These are phyloP conservation scores for Penicillium bovifimosum DNA, from an alignment of 495 filamentous ascomycete species.

Conservation along the genomic window DNA sequence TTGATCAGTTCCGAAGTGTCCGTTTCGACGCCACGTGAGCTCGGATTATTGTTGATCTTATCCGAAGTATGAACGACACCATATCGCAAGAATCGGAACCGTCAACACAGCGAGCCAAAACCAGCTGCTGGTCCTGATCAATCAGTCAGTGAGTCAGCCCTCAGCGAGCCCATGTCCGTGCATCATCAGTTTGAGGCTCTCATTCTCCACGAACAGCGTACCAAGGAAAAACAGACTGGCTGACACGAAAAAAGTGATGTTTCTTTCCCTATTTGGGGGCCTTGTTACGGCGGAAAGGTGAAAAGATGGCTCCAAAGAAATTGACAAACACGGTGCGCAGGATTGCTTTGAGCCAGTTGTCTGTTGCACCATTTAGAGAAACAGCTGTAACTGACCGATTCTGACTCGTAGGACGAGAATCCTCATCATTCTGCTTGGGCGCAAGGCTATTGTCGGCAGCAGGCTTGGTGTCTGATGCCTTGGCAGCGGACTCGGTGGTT, in stretches of 20 bases:
- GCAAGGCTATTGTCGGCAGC: constrained; percentile 14
- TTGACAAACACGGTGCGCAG: constrained; percentile 39
- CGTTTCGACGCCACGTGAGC: constrained; percentile 1
- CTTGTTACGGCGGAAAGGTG: constrained; percentile 36
- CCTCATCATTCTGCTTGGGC: constrained; percentile 29
- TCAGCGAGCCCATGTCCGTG: background rate
- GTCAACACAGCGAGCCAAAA: constrained; percentile 31
- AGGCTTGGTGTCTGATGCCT: constrained; percentile 1
- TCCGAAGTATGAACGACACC: constrained; percentile 27
- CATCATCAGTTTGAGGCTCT: background rate
- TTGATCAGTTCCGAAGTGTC: no score
- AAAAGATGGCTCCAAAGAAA: constrained; percentile 39
- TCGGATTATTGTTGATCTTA: background rate
- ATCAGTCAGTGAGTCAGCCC: constrained; percentile 26
- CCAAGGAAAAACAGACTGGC: constrained; percentile 9
- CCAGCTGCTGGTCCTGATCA: constrained; percentile 21
- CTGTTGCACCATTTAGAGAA: constrained; percentile 37
- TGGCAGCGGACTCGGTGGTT: constrained; percentile 7
- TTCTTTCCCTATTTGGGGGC: constrained; percentile 26
- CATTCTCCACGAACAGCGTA: background rate
- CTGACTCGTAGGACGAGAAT: constrained; percentile 37
- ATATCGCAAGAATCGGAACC: constrained; percentile 26
- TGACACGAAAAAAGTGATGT: constrained; percentile 9
- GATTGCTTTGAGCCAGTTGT: constrained; percentile 43
- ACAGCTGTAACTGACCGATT: constrained; percentile 44